Conservation (phyloP, 2,329 filamentous ascomycete species). For the Claviceps africana region DNA sequence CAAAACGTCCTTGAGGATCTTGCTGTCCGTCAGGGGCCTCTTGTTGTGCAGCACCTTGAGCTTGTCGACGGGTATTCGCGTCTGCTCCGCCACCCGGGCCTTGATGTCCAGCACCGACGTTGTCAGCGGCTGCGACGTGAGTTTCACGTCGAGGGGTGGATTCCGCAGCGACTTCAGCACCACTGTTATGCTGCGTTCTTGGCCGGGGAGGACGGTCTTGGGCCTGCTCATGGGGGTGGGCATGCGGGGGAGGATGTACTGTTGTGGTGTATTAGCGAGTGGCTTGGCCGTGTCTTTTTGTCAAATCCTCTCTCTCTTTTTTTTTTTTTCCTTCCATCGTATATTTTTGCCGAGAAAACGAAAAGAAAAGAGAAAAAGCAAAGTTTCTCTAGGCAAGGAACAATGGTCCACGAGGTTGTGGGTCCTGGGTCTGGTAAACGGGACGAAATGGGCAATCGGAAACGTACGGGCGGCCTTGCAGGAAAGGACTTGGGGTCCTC, state of each 20-base stretch:
- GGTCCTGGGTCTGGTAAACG: no score
- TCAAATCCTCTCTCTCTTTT: neutral
- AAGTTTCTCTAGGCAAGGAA: neutral
- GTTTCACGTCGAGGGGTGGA: constrained; percentile 51
- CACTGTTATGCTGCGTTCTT: constrained; percentile 41
- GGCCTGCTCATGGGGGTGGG: constrained; percentile 40
- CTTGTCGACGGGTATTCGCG: constrained; percentile 56
- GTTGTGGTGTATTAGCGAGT: neutral
- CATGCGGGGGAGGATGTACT: constrained; percentile 63
- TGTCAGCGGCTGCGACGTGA: constrained; percentile 47
- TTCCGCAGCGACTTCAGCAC: constrained; percentile 66
- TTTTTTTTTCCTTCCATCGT: neutral
- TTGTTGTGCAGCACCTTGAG: constrained; percentile 77
- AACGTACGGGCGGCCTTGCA: constrained; percentile 55
- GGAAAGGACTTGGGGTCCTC: constrained; percentile 72
- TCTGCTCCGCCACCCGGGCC: constrained; percentile 47
- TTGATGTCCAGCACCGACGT: constrained; percentile 74
- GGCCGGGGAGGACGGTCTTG: constrained; percentile 33
- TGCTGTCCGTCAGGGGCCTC: constrained; percentile 68
- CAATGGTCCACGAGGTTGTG: no score
- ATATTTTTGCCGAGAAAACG: neutral
- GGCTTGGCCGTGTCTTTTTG: neutral
- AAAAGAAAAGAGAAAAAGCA: neutral
- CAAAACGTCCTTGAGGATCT: constrained; percentile 61
- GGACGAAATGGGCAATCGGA: neutral